phyloP scores from a whole-genome alignment of 441 rosid genomes.

The Aleurites moluccanus region DNA sequence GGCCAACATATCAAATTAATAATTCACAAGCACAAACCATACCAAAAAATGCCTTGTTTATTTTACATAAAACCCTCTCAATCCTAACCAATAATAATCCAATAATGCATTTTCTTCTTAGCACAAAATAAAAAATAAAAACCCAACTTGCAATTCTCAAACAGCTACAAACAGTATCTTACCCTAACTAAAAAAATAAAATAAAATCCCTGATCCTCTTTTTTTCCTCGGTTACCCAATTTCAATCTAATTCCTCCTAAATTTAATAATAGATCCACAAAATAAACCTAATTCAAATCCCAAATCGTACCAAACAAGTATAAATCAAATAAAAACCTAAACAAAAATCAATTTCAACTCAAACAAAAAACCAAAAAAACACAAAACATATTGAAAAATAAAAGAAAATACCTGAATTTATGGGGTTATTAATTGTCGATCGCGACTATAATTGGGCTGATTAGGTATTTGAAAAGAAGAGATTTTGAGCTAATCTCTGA shows the following conservation, averaged over 20 bases:
- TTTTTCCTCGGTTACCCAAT: neutral
- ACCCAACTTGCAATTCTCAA: neutral
- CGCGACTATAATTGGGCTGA: neutral
- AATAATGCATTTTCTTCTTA: neutral
- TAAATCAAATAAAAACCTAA: neutral
- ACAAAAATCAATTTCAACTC: neutral
- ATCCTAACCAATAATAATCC: neutral
- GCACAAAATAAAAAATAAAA: neutral
- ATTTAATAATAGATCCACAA: constrained; percentile 2
- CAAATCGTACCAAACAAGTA: neutral
- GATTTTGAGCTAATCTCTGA: constrained; percentile 1
- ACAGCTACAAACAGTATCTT: neutral
- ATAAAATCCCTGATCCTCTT: neutral
- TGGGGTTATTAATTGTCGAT: neutral
- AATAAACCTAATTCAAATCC: neutral
- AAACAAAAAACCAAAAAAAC: neutral
- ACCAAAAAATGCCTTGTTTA: neutral
- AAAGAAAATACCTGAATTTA: neutral
- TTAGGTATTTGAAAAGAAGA: neutral
- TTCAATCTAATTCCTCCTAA: neutral
- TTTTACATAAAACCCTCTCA: neutral
- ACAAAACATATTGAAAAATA: neutral
- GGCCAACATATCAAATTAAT: neutral
- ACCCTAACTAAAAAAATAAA: constrained; percentile 4
- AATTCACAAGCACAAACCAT: neutral